phyloP scores from a whole-genome alignment of 2,329 filamentous ascomycete genomes.

The Colletotrichum sp. region DNA sequence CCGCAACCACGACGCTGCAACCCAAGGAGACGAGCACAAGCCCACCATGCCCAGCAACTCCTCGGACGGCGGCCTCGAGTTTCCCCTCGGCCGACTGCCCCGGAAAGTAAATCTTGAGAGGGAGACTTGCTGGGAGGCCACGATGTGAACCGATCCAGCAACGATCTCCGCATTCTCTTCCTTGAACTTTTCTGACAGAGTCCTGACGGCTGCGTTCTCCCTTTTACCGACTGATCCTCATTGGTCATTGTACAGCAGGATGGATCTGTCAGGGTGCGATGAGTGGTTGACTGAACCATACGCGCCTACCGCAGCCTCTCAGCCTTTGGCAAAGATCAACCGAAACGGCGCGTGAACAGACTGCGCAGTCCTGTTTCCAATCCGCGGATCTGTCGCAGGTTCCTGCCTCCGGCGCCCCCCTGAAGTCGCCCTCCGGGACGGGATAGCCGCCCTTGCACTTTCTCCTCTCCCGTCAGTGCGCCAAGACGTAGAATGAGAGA shows the following conservation, averaged over 20 bases:
- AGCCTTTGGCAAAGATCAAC: not conserved
- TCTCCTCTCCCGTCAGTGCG: not conserved
- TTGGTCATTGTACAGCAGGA: not conserved
- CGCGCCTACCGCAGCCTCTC: not conserved
- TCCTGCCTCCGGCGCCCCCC: not conserved
- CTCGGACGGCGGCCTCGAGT: not conserved
- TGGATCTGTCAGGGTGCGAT: not conserved
- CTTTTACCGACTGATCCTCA: not conserved
- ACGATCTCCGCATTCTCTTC: not conserved
- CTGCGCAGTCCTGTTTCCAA: slow-evolving; percentile 19
- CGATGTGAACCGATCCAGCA: not conserved
- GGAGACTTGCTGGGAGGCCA: not conserved
- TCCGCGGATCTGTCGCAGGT: slow-evolving; percentile 20
- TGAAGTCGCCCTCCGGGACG: not conserved
- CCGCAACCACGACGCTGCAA: not conserved
- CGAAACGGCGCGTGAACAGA: slow-evolving; percentile 14
- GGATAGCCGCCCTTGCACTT: not conserved
- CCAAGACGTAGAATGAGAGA: not conserved
- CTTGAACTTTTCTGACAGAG: not conserved
- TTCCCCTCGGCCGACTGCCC: not conserved
- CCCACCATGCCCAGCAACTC: not conserved
- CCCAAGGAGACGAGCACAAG: not conserved
- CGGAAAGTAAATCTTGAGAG: not conserved
- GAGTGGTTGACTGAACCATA: not conserved
- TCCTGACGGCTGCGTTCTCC: not conserved